Evolutionary conservation across 805 yeast species (phyloP).

Genomic region (Saccharomycopsis synnaedendra): DNA sequence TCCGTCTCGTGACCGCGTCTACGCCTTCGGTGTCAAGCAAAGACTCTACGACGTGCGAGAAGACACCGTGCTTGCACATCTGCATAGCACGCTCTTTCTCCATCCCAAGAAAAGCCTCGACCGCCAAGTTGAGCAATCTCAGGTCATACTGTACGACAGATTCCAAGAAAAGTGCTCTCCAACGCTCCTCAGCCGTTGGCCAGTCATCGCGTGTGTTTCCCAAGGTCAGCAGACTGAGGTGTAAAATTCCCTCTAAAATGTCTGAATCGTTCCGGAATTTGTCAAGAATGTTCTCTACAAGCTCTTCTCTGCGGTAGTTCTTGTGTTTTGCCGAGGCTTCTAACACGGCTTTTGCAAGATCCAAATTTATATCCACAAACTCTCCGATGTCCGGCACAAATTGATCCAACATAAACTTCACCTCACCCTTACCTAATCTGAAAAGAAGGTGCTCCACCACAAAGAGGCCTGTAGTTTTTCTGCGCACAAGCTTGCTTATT

Average conservation of each 20-base stretch:
- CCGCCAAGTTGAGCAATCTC: conserved; percentile 41
- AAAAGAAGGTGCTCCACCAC: conserved; percentile 62
- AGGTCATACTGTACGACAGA: conserved; percentile 60
- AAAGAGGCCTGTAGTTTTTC: conserved; percentile 79
- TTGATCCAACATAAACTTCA: conserved; percentile 48
- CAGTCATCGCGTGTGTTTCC: conserved; percentile 80
- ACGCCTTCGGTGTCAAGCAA: conserved; percentile 38
- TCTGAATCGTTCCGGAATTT: conserved; percentile 25
- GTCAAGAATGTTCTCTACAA: conserved; percentile 37
- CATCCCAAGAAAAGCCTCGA: conserved; percentile 49
- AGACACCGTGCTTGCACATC: conserved; percentile 83
- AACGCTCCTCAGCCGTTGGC: conserved; percentile 87
- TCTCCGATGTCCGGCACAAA: conserved; percentile 56
- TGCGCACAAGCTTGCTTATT: conserved; percentile 57
- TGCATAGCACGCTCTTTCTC: conserved; percentile 47
- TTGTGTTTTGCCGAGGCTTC: conserved; percentile 51
- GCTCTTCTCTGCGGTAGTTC: conserved; percentile 48
- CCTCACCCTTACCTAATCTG: conserved; percentile 52
- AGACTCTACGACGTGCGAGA: conserved; percentile 77
- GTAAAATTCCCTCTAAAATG: conserved; percentile 51
- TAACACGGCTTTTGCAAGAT: conserved; percentile 53
- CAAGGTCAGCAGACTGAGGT: conserved; percentile 56
- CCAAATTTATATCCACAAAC: conserved; percentile 56
- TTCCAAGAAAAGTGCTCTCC: conserved; percentile 66
- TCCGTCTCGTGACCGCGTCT: conserved; percentile 46